Evolutionary conservation across 2,329 filamentous ascomycete genomes (phyloP).

Genomic region (Huntiella moniliformis): DNA sequence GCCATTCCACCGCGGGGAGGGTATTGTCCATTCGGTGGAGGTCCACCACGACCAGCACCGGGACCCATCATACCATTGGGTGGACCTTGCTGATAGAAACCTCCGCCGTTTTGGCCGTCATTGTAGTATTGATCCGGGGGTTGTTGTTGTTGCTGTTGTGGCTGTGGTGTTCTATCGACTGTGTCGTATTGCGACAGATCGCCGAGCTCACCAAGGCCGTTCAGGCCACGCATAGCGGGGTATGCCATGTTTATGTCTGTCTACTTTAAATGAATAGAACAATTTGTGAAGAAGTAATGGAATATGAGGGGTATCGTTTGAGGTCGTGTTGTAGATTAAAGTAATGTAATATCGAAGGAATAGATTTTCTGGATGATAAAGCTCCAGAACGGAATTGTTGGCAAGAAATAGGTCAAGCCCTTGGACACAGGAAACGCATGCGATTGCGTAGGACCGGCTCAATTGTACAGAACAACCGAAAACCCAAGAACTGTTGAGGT

Average conservation of each 20-base stretch:
- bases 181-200: slow-evolving; percentile 2
- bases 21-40: slow-evolving; percentile 22
- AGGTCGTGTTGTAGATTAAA: neutral
- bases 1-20: slow-evolving; percentile 19
- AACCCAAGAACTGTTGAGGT: no score
- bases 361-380: no score
- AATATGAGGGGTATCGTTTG: no score
- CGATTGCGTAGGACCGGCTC: no score
- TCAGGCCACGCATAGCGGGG: slow-evolving; percentile 5
- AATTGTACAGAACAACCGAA: no score
- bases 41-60: slow-evolving; percentile 25
- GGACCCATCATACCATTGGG: slow-evolving; percentile 20
- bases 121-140: slow-evolving; percentile 32
- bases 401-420: no score
- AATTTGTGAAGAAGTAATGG: neutral
- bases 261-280: no score
- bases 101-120: slow-evolving; percentile 28
- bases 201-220: neutral
- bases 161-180: neutral
- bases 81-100: slow-evolving; percentile 25
- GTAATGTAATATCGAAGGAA: no score
- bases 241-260: slow-evolving; percentile 5
- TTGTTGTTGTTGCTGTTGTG: neutral
- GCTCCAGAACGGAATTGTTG: no score
- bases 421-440: no score